Conservation (phyloP, 805 yeast species). For the Candida arabinofermentans region DNA sequence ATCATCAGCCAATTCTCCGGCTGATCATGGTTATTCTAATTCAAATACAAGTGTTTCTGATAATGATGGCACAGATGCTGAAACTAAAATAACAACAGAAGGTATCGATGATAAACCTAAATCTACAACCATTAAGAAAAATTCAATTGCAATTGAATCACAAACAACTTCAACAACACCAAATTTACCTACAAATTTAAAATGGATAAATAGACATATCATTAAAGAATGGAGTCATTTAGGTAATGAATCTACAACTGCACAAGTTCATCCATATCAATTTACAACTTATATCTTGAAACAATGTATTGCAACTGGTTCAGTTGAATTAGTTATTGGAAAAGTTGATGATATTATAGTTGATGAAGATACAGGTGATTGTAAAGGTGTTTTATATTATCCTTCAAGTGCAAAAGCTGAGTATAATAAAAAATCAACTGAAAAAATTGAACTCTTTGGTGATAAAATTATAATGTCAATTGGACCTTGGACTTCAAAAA, state of each 20-base stretch:
- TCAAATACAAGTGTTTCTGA: constrained; percentile 9
- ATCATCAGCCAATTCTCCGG: constrained; percentile 3
- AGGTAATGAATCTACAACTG: constrained; percentile 85
- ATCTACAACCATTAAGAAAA: constrained; percentile 32
- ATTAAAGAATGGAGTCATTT: constrained; percentile 72
- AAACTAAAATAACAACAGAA: not conserved
- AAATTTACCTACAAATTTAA: constrained; percentile 56
- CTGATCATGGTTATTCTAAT: not conserved
- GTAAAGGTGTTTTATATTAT: constrained; percentile 66
- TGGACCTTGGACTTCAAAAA: constrained; percentile 96
- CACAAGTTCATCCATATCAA: constrained; percentile 94
- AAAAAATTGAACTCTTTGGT: constrained; percentile 49
- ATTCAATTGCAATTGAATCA: constrained; percentile 31
- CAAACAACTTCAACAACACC: constrained; percentile 13
- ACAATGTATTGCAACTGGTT: constrained; percentile 77
- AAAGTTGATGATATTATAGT: constrained; percentile 68
- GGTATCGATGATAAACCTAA: constrained; percentile 15
- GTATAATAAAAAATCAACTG: constrained; percentile 26
- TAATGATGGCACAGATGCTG: not conserved
- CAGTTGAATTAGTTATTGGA: constrained; percentile 81
- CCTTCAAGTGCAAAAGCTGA: constrained; percentile 34
- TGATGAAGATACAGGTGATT: constrained; percentile 59
- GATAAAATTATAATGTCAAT: constrained; percentile 80
- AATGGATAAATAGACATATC: constrained; percentile 68
- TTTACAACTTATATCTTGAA: constrained; percentile 81